Base-by-base conservation (phyloP, 495 filamentous ascomycete genomes). In the Daldinia bambusicola region DNA sequence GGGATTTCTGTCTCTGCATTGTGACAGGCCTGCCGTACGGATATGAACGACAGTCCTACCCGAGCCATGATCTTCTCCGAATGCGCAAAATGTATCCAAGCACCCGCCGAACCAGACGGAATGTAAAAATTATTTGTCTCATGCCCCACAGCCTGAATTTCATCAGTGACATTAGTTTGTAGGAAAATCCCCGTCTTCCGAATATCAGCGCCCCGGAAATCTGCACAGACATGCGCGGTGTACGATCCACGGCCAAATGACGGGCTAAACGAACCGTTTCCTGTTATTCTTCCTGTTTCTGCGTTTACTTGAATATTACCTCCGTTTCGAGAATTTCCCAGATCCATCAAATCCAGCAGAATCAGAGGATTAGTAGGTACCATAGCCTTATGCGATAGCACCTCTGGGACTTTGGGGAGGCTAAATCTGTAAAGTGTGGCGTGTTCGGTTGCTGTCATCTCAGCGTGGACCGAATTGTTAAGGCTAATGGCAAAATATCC, bases 171-270 rank as follows among this genome's bases (percentile, higher is more conserved):
- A 0, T 82, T 80, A 1, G 82, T 82, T 0, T 78, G 76, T 20
- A 82, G 75, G 50, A 88, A 88, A 4, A 81, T 80, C 67, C 87
- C 91, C 7, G 86, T 80, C 8, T 83, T 87, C n/a, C 84, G 83
- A 30, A 92, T 79, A 6, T 78, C 69, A 7, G 88, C 90, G 1
- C 90, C 90, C n/a, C 77, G 78, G 76, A 93, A 91, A 66, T 93
- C 91, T 13, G 86, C 86, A 63, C 91, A 93, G 71, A 91, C 88
- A 66, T 88, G 86, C 0, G 81, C 81, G 0, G 63, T 61, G 68
- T 92, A 94, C 22, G 59, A 78, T 1, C 91, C 91, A 32, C 82
- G 82, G 0, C 91, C 91, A 70, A 93, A 94, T 37, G 88, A 91
- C 1, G 91, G 90, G 4, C 76, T 60, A 62, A 91, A 93, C 0